Base-by-base conservation (phyloP, 495 filamentous ascomycete species). In the Neurospora sp. region DNA sequence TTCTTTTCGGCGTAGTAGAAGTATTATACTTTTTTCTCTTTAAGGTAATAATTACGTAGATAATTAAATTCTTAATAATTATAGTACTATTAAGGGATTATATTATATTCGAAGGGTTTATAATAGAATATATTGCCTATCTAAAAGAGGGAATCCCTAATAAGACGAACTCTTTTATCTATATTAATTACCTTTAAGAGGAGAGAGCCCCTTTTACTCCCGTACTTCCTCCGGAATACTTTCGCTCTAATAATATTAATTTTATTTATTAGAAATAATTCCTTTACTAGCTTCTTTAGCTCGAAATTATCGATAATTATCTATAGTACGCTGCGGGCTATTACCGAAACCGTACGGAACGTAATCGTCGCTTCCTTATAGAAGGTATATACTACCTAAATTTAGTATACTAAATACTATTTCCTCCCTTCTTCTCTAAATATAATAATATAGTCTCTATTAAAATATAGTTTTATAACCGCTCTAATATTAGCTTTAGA, bases 211-310 rank as follows among this genome's bases (percentile, higher is more conserved):
- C 1, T 44, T 2, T 44, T 1, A 1, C 4, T 44, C 11, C 16
- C 7, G 7, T 44, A 44, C 5, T 18, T 44, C 41, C 5, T 44
- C 16, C 0, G 2, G 1, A 16, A 44, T 44, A 44, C 16, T 5
- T n/a, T 44, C 4, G 4, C 1, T n/a, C 5, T 0, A 2, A 44
- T n/a, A 18, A 44, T 7, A 2, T 14, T 44, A 44, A 44, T 18
- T n/a, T 18, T 44, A 44, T 44, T 44, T 1, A 1, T 7, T 0
- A 18, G 4, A 4, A 1, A 41, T 16, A 41, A 1, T 5, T 41
- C 14, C 0, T 16, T 44, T 6, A n/a, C 3, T 4, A 14, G 0
- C 2, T 44, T 7, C 1, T 0, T 6, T 1, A 7, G 11, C 0
- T 44, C 2, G 0, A 44, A 4, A 18, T 18, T 44, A 44, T 44